Evolutionary conservation across 768 basidiomycete genomes (phyloP).

Genomic region (Crucibulum laeve): DNA sequence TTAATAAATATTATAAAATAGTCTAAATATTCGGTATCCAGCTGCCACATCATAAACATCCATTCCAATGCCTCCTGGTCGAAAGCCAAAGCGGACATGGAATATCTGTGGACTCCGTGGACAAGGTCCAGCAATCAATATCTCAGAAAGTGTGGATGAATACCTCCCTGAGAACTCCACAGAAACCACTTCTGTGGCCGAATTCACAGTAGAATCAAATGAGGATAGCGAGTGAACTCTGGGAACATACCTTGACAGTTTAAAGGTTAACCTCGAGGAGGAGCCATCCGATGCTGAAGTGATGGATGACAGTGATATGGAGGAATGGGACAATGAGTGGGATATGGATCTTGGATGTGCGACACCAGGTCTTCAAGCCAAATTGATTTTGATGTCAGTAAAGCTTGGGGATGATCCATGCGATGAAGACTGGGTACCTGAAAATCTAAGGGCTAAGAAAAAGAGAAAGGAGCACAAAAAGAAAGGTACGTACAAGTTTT

Average conservation of each 20-base stretch:
- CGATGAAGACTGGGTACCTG: slow-evolving; percentile 7
- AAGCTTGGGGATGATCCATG: slow-evolving; percentile 5
- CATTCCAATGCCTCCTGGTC: no score
- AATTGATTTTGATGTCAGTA: not conserved
- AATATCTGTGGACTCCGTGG: no score
- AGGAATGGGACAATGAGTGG: not conserved
- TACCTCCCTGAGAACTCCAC: no score
- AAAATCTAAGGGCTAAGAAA: slow-evolving; percentile 1
- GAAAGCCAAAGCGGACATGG: no score
- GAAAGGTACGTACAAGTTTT: not conserved
- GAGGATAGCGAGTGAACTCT: not conserved
- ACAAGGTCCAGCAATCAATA: no score
- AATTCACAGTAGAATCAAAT: no score
- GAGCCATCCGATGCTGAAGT: not conserved
- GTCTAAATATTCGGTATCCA: no score
- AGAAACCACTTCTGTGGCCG: no score
- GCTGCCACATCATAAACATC: no score
- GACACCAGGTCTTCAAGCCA: not conserved
- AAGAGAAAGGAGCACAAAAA: not conserved
- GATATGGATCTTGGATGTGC: not conserved
- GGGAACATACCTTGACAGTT: not conserved
- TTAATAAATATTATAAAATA: no score
- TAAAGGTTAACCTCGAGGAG: not conserved
- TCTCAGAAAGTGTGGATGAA: no score
- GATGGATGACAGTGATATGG: not conserved